Evolutionary conservation across 345 rosid genomes (phyloP).

Genomic region (Lepidium didymum): DNA sequence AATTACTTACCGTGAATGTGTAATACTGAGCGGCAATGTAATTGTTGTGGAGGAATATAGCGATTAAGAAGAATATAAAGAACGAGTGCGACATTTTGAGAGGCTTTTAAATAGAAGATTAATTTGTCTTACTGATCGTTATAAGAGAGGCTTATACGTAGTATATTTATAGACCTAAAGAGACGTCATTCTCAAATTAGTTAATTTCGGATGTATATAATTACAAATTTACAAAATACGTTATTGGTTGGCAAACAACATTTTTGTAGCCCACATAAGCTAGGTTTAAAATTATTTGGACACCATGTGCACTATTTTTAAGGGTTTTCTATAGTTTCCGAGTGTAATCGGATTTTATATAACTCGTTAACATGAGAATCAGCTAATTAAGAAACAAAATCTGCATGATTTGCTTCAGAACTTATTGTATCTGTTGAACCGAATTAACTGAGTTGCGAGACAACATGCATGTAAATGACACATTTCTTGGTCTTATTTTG

Average conservation of each 20-base stretch:
- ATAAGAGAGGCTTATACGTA: not conserved
- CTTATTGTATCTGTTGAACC: no score
- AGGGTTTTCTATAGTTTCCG: no score
- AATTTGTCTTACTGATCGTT: not conserved
- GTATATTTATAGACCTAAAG: not conserved
- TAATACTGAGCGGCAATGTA: not conserved
- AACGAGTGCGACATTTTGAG: slow-evolving; percentile 7
- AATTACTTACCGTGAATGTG: slow-evolving; percentile 13
- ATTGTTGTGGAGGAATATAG: not conserved
- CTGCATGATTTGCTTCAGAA: no score
- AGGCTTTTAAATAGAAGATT: not conserved
- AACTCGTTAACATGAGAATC: no score
- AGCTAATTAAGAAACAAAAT: no score
- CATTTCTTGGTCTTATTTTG: not conserved
- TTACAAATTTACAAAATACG: not conserved
- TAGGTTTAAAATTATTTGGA: no score
- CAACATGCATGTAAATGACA: no score
- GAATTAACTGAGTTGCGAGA: no score
- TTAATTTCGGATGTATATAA: not conserved
- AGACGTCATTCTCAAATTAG: not conserved
- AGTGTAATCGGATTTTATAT: no score
- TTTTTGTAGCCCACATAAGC: no score
- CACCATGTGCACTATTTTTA: no score
- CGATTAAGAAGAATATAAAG: not conserved
- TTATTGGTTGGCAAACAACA: no score